Percentiles rank a stretch among this genome's conserved stretches.
Conservation (phyloP, 371 early-diverging fungal species). For the Fennellomyces sp. region DNA sequence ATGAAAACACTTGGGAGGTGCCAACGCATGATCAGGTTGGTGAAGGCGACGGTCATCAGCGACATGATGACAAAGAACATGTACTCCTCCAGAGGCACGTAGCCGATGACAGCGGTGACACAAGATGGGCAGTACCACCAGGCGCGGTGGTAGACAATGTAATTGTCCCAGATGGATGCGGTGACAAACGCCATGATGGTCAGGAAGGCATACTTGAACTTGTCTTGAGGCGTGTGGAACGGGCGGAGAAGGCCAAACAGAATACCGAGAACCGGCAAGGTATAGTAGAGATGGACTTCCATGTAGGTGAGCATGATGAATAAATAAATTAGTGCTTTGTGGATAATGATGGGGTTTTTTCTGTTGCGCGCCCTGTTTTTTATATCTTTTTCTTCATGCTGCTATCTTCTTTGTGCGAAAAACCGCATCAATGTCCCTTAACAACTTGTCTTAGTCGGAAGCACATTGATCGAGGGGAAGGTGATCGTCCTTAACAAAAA, state of each 20-base stretch:
- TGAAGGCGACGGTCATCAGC: slow-evolving; percentile 47
- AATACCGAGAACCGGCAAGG: slow-evolving; percentile 50
- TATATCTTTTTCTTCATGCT: too few relatives aligned
- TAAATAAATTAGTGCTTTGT: too few relatives aligned
- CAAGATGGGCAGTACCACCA: slow-evolving; percentile 57
- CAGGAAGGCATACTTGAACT: slow-evolving; percentile 49
- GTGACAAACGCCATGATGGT: slow-evolving; percentile 48
- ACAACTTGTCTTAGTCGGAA: too few relatives aligned
- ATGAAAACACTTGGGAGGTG: slow-evolving; percentile 37
- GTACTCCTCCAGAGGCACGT: slow-evolving; percentile 67
- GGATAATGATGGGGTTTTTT: too few relatives aligned
- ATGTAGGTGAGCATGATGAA: slow-evolving; percentile 52
- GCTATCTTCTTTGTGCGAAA: too few relatives aligned
- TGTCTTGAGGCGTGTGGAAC: slow-evolving; percentile 38
- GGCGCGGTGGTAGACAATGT: slow-evolving; percentile 55
- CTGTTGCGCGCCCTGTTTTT: too few relatives aligned
- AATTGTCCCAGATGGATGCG: slow-evolving; percentile 70
- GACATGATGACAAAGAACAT: slow-evolving; percentile 71
- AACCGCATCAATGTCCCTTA: too few relatives aligned
- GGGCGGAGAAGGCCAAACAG: slow-evolving; percentile 41
- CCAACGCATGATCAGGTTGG: slow-evolving; percentile 49
- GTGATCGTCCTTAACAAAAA: not conserved
- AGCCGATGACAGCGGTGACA: slow-evolving; percentile 58
- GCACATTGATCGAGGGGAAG: not conserved
- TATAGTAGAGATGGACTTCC: slow-evolving; percentile 62